A percentile compares a stretch with the other conserved stretches of the same genome.
These are phyloP conservation scores for Leccinum obscurum DNA, from an alignment of 768 basidiomycete genomes.

Conservation along the genomic window DNA sequence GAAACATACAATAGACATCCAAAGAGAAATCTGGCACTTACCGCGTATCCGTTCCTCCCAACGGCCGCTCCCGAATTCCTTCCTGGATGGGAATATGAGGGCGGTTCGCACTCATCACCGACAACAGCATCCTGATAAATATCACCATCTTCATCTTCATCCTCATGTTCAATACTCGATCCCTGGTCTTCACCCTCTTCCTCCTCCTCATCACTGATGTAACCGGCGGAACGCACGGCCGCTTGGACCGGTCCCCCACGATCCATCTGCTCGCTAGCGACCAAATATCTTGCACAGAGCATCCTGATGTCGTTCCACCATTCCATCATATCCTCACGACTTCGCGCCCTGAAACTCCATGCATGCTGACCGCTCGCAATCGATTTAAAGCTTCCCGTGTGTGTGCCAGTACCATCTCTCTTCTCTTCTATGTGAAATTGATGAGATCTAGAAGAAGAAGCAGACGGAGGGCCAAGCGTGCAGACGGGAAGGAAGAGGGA, in stretches of 20 bases:
- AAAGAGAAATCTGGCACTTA: conserved; percentile 37
- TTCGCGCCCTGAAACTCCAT: conserved; percentile 88
- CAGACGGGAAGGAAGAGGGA: conserved; percentile 92
- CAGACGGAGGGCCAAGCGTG: conserved; percentile 89
- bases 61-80: conserved; percentile 42
- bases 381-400: conserved; percentile 52
- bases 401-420: conserved; percentile 72
- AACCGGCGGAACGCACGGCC: conserved; percentile 88
- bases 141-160: conserved; percentile 55
- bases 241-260: conserved; percentile 89
- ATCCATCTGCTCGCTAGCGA: conserved; percentile 92
- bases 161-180: conserved; percentile 45
- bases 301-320: conserved; percentile 99
- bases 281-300: conserved; percentile 91
- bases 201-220: conserved; percentile 80
- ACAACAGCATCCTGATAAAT: conserved; percentile 40
- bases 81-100: conserved; percentile 57
- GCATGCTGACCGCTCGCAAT: conserved; percentile 53
- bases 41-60: conserved; percentile 60
- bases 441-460: conserved; percentile 67
- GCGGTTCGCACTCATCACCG: conserved; percentile 51
- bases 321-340: conserved; percentile 98
- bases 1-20: not conserved
- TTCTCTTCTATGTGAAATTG: conserved; percentile 97
- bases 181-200: conserved; percentile 58